Percentiles rank a stretch among this genome's conserved stretches.
phyloP scores from a whole-genome alignment of 768 basidiomycete species.

The Kwoniella pini region DNA sequence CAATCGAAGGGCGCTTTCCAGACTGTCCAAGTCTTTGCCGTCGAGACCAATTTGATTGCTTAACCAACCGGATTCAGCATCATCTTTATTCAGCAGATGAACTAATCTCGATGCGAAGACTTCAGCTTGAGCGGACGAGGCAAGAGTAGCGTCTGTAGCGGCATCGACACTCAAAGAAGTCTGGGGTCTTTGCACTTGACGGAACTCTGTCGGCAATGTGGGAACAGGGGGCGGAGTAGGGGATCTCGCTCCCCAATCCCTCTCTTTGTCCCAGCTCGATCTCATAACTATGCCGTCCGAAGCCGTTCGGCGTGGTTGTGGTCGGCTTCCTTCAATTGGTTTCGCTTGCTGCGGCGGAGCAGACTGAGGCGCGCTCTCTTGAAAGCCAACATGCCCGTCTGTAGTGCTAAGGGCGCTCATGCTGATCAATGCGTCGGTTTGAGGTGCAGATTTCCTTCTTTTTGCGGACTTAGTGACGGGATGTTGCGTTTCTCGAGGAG shows the following conservation, averaged over 20 bases:
- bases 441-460: slow-evolving; percentile 39
- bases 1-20: slow-evolving; percentile 19
- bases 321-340: slow-evolving; percentile 7
- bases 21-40: not conserved
- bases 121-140: slow-evolving; percentile 8
- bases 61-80: slow-evolving; percentile 5
- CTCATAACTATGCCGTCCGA: slow-evolving; percentile 20
- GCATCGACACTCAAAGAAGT: not conserved
- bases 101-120: slow-evolving; percentile 26
- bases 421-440: slow-evolving; percentile 23
- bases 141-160: not conserved
- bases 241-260: slow-evolving; percentile 26
- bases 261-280: slow-evolving; percentile 4
- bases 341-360: not conserved
- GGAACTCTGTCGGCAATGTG: slow-evolving; percentile 23
- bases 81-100: slow-evolving; percentile 14
- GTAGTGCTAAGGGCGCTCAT: slow-evolving; percentile 25
- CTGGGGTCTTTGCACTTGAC: not conserved
- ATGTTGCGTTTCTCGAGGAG: not conserved
- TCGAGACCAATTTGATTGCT: slow-evolving; percentile 22
- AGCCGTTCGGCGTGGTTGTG: slow-evolving; percentile 25
- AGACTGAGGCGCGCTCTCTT: not conserved
- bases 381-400: not conserved
- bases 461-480: slow-evolving; percentile 20
- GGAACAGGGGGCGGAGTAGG: slow-evolving; percentile 42